Evolutionary conservation across 768 basidiomycete genomes (phyloP), one percentile per base, ranked within the genome.

Genomic region (Boletus vinaceobasis): DNA sequence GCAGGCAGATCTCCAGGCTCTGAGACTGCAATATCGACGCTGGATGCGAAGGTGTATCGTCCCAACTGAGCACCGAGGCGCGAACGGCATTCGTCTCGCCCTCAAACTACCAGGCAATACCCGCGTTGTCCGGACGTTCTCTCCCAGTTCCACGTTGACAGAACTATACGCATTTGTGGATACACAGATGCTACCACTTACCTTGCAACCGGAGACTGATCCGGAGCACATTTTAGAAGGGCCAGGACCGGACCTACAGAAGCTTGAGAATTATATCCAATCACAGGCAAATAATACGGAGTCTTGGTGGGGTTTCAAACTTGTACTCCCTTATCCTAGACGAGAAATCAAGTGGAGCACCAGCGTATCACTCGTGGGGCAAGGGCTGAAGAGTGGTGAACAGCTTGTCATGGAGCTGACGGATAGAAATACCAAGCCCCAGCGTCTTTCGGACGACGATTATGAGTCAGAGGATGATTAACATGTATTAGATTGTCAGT

Each of bases 81-180:
- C 50, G 14, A 66, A 52, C 64, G 63, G 69, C 48, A 58, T 81
- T 57, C 71, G 80, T 60, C 64, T 83, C 65, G 77, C 83, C 56
- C 64, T 84, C 72, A 68, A 88, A 69, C 53, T 86, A 68, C 74
- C 83, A 59, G 70, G 71, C 72, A 79, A 88, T 64, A 56, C 76
- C 65, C 75, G 90, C 15, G 72, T 83, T 4, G 76, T 90, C 26
- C 76, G 83, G 33, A 73, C 72, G 37, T 90, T 94, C 60, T 60
- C 72, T 17, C 60, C 69, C 58, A 37, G 57, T 5, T 79, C 81
- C 15, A 76, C 78, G 4, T 65, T 93, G 37, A 85, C 84, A 1
- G 72, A 78, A 17, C 76, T 95, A 1, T 94, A 90, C 63, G 82
- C 84, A 5, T 86, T 82, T 59, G 87, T 88, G 48, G 93, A 91